A percentile compares a stretch with the other conserved stretches of the same genome.
These are phyloP conservation scores for Dorcoceras hygrometricum DNA, from an alignment of 257 asterid species.

Conservation along the genomic window DNA sequence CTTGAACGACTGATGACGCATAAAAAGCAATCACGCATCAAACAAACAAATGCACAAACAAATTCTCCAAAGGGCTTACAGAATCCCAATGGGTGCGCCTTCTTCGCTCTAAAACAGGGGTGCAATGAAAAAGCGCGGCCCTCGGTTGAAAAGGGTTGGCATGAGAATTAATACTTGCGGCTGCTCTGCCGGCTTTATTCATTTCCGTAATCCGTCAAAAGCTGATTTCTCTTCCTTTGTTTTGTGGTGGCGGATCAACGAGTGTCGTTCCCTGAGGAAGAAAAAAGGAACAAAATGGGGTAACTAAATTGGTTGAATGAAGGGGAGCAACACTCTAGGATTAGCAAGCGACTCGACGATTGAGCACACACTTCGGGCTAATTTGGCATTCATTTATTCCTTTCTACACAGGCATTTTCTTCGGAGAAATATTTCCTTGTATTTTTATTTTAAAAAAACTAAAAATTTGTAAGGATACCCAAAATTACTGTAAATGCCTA, in stretches of 20 bases:
- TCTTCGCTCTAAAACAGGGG: slow-evolving; percentile 67
- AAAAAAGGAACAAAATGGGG: neutral
- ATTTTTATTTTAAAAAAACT: too few relatives aligned
- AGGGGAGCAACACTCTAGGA: neutral
- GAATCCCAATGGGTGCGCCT: slow-evolving; percentile 60
- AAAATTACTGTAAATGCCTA: too few relatives aligned
- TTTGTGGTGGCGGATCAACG: neutral
- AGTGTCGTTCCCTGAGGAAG: neutral
- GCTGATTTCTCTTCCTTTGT: neutral
- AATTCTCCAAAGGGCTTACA: slow-evolving; percentile 35
- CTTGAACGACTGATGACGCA: slow-evolving; percentile 3
- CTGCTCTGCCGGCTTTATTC: slow-evolving; percentile 50
- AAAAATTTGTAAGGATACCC: too few relatives aligned
- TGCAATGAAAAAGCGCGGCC: slow-evolving; percentile 56
- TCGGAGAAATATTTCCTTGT: too few relatives aligned
- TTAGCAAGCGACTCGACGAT: neutral
- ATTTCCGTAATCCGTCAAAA: slow-evolving; percentile 35
- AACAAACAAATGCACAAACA: slow-evolving; percentile 4
- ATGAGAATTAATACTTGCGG: slow-evolving; percentile 44
- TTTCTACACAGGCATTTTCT: too few relatives aligned
- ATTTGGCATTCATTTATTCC: neutral
- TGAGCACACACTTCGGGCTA: neutral
- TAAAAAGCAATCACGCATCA: slow-evolving; percentile 1
- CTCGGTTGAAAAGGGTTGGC: slow-evolving; percentile 45
- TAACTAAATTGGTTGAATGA: neutral